Evolutionary conservation across 495 filamentous ascomycete genomes (phyloP).

Genomic region (Penicillium turbatum): DNA sequence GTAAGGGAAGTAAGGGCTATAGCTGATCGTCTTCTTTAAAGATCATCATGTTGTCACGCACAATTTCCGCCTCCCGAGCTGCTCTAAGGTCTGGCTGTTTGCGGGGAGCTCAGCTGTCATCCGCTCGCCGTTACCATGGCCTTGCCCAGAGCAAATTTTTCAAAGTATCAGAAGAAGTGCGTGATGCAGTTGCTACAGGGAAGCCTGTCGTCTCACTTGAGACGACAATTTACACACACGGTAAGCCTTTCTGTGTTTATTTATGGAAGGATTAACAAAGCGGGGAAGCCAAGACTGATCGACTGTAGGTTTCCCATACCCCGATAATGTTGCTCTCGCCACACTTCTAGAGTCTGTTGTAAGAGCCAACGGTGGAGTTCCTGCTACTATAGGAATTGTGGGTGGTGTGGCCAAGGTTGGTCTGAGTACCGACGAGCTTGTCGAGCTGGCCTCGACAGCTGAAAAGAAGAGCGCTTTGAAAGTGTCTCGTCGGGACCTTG

Average conservation of each 20-base stretch:
- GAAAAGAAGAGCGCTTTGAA: conserved; percentile 64
- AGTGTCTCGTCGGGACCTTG: conserved; percentile 79
- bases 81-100: conserved; percentile 18
- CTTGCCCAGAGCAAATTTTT: conserved; percentile 53
- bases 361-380: conserved; percentile 75
- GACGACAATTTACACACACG: conserved; percentile 82
- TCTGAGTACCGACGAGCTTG: conserved; percentile 62
- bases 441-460: conserved; percentile 62
- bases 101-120: conserved; percentile 14
- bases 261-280: neutral
- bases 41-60: conserved; percentile 7
- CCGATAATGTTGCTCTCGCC: conserved; percentile 71
- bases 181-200: conserved; percentile 63
- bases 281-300: conserved; percentile 23
- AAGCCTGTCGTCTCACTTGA: conserved; percentile 88
- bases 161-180: conserved; percentile 76
- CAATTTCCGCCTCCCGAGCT: conserved; percentile 32
- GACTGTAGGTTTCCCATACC: conserved; percentile 72
- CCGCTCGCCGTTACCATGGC: conserved; percentile 30
- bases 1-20: neutral
- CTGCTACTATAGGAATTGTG: conserved; percentile 86
- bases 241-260: conserved; percentile 34
- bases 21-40: neutral
- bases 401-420: conserved; percentile 80
- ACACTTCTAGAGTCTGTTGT: conserved; percentile 69